Evolutionary conservation across 2,329 filamentous ascomycete species (phyloP).

Genomic region (Hypocreales sp.): DNA sequence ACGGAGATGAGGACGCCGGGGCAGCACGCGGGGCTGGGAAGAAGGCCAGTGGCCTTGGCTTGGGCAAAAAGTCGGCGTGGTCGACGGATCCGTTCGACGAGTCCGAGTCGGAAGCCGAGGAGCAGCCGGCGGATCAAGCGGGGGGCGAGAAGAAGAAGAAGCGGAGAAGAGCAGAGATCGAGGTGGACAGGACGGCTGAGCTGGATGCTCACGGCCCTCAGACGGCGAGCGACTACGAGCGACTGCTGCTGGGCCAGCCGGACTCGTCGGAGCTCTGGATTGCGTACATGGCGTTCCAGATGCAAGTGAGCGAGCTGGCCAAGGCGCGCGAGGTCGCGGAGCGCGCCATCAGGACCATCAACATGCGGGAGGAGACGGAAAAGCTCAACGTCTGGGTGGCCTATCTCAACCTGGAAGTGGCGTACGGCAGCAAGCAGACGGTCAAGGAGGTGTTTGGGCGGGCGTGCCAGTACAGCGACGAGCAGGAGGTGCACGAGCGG

Average conservation of each 20-base stretch:
- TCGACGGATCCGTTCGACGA: constrained; percentile 53
- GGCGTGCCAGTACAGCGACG: constrained; percentile 86
- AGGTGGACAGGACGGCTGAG: constrained; percentile 82
- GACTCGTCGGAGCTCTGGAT: constrained; percentile 93
- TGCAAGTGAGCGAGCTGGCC: constrained; percentile 76
- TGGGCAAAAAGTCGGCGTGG: constrained; percentile 80
- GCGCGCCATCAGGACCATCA: constrained; percentile 80
- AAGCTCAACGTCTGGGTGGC: constrained; percentile 95
- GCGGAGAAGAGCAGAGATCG: constrained; percentile 58
- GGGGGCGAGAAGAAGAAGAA: constrained; percentile 45
- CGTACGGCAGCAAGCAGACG: constrained; percentile 70
- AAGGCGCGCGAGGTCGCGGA: constrained; percentile 83
- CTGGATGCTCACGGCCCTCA: constrained; percentile 80
- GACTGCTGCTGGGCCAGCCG: constrained; percentile 78
- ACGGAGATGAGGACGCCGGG: constrained; percentile 21
- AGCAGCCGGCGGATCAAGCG: constrained; percentile 14
- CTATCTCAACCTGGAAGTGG: constrained; percentile 83
- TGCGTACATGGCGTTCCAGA: constrained; percentile 96
- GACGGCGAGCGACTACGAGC: constrained; percentile 82
- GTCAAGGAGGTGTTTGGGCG: constrained; percentile 80
- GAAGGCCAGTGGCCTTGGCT: constrained; percentile 18
- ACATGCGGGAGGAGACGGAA: constrained; percentile 78
- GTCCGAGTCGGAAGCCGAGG: constrained; percentile 33
- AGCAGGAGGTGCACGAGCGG: constrained; percentile 76
- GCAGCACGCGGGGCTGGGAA: too few relatives aligned